Evolutionary conservation across 78 protist genomes (phyloP), one percentile per base, ranked within the genome.

Genomic region (Trichosphaerium sp.): DNA sequence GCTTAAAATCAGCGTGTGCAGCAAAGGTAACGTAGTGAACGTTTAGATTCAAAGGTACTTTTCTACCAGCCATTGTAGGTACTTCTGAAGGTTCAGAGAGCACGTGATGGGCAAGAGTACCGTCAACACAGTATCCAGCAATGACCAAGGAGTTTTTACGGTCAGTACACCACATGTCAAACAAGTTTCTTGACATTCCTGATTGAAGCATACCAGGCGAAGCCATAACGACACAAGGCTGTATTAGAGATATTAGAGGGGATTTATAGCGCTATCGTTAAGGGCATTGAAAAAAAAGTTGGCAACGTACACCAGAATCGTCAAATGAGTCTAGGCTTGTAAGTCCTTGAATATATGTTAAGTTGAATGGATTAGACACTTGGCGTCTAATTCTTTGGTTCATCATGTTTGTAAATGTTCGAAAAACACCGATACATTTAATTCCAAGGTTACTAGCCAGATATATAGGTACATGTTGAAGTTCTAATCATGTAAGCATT

Each of bases 41-140:
- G 0, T 61, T 4, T 51, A 82, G 60, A 41, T 57, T 65, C 23
- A 79, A 67, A n/a, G 86, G 78, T 4, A 88, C 47, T 35, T 26
- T 59, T 0, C 58, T 47, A 3, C 92, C 94, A 2, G 55, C 38
- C 23, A 12, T 3, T 12, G 48, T 31, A 26, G 0, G 0, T 26
- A 85, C n/a, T 25, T 44, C 62, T 1, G 21, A 1, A 8, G 88
- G 86, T 34, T 54, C 44, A 21, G 31, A 14, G 34, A 52, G 0
- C 41, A 80, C 12, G 34, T 68, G 62, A 1, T 88, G 67, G 39
- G 97, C 97, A 10, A 94, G 58, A 1, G 97, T 94, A 54, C 93
- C 94, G 21, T 84, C 96, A 1, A 92, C 96, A 21, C 82, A 34
- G 80, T 93, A 94, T 28, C 97, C 98, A 0, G 98, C 73, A 48